Base-by-base conservation (phyloP, 768 basidiomycete species). In the Leccinum arenicola region DNA sequence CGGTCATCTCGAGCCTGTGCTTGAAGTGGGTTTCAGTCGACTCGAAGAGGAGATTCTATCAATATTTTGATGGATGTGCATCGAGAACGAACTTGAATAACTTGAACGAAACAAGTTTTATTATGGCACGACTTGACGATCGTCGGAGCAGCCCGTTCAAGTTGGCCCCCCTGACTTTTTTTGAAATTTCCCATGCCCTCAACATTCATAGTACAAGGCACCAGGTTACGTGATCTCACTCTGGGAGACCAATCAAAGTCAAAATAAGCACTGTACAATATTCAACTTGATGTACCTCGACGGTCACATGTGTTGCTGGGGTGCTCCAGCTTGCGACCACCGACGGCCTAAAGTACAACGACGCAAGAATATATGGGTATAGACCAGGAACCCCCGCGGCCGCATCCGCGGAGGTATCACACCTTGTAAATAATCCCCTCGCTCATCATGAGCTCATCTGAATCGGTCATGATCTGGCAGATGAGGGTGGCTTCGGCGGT, bases 381-480 rank as follows among this genome's bases (percentile, higher is more conserved):
- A 52, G 48, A 35, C 43, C 23, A 8, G 23, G 45, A 56, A 25
- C 11, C 52, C 52, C 35, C 23, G 49, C 36, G n/a, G 45, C 9
- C 17, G 54, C 54, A 12, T 35, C 58, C 51, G 45, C 53, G 49
- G 52, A 21, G 48, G 50, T 57, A 56, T 74, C 77, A 93, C 57
- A 93, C 84, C 73, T 87, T 93, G 77, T 95, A 95, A 55, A 95
- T 82, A 57, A 92, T 85, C 33, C 88, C 90, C 33, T 91, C 92
- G 63, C 88, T 89, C 66, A 93, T 80, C 91, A 97, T 93, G 61
- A 98, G 77, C 73, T 95, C 89, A 55, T 75, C 74, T 15, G 67
- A 64, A 66, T 88, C 86, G 27, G 82, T 81, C 95, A 98, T 97
- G 36, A 78, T 73, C 62, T 84, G 79, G 58, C 88, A 87, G 23